Percentiles rank a stretch among this genome's conserved stretches.
These are phyloP conservation scores for Exophiala phaeomuriformis DNA, from an alignment of 2,329 filamentous ascomycete genomes.

Conservation along the genomic window DNA sequence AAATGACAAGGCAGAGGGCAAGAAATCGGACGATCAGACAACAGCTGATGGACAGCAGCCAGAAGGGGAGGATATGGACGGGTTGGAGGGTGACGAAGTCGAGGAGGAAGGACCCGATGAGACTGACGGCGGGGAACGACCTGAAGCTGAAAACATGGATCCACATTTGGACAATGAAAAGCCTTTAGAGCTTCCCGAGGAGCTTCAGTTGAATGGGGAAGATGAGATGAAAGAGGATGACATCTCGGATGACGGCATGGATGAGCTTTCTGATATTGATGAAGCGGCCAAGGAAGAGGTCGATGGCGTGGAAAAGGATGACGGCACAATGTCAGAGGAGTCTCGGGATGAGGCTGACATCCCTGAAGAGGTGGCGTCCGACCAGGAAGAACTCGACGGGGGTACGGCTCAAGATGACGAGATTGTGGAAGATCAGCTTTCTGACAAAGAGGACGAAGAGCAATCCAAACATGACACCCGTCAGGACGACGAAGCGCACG, in stretches of 20 bases:
- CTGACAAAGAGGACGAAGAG: constrained; percentile 38
- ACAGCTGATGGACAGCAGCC: constrained; percentile 51
- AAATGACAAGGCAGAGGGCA: constrained; percentile 58
- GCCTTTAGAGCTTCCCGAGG: constrained; percentile 74
- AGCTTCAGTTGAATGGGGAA: constrained; percentile 72
- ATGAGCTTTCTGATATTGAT: constrained; percentile 49
- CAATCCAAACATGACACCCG: constrained; percentile 24
- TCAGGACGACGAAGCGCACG: constrained; percentile 37
- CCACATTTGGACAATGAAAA: constrained; percentile 76
- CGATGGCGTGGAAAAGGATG: constrained; percentile 31
- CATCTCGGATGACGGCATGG: constrained; percentile 48
- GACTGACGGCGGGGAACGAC: constrained; percentile 54
- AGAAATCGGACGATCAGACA: constrained; percentile 51
- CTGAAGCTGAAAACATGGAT: constrained; percentile 60
- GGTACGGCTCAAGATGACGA: constrained; percentile 35
- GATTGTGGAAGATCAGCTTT: constrained; percentile 22
- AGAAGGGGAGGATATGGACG: constrained; percentile 49
- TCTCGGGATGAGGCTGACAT: constrained; percentile 30
- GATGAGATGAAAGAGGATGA: constrained; percentile 47
- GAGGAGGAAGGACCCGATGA: constrained; percentile 39
- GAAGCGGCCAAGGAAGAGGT: constrained; percentile 39
- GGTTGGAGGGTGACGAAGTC: constrained; percentile 52
- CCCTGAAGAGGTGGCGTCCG: constrained; percentile 29
- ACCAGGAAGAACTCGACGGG: constrained; percentile 31
- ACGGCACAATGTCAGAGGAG: constrained; percentile 26